Evolutionary conservation across 2,329 filamentous ascomycete genomes (phyloP), one percentile per base, ranked within the genome.

Genomic region (Aspergillus japonicus): DNA sequence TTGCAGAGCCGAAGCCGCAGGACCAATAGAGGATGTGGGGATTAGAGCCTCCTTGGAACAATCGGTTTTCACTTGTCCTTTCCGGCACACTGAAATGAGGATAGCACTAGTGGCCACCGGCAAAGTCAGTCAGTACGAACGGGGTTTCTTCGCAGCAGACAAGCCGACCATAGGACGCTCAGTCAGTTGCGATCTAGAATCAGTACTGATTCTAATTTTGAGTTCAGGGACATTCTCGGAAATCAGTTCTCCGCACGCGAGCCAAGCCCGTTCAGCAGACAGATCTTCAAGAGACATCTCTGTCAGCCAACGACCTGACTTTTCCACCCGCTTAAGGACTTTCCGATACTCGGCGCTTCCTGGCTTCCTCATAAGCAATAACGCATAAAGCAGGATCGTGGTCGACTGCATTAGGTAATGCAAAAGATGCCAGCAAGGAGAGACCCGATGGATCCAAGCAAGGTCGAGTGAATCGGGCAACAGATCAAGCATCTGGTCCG

Each of bases 381-480:
- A 60, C 57, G 76, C 69, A 11, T 74, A 73, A 54, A 78, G 67
- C 23, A 78, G 66, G 5, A 79, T 68, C 2, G 72, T 71, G 2
- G 68, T 71, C 12, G 75, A 66, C 62, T 80, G 78, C 62, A 78
- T 75, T 16, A 79, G 59, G 60, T 73, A 75, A 57, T 79, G 76
- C 31, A 79, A 63, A 19, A 77, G 63, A 59, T 68, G 75, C 73
- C 74, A 78, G 77, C 77, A 80, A 19, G 76, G 75, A 1, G 70
- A 68, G 7, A 72, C 61, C 16, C 63, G 64, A 50, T 72, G 71
- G 4, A 78, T 56, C 50, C 71, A 72, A 5, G 67, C 61, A 5
- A 68, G 55, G 50, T 75, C 69, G 2, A 73, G 71, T 33, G 67
- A 62, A 16, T 74, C 69, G 4, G 77, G 76, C 6, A 80, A 69